Conservation (phyloP, 2,329 filamentous ascomycete genomes). For the Passalora sequoiae region DNA sequence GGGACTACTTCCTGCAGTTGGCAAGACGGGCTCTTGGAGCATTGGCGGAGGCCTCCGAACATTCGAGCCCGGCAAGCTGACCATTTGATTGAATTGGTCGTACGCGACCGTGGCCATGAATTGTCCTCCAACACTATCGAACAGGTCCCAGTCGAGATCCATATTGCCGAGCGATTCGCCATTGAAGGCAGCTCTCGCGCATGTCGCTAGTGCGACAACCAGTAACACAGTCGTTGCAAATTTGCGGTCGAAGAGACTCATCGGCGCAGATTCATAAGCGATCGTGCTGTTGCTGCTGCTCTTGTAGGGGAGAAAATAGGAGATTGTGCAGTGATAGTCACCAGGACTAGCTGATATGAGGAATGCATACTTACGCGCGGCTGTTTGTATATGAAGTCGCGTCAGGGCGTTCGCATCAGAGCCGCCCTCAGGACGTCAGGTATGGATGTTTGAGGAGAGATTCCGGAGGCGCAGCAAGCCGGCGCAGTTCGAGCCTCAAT, state of each 20-base stretch:
- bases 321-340: neutral
- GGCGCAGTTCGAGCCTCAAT: no score
- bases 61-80: neutral
- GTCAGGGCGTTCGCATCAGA: neutral
- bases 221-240: conserved; percentile 3
- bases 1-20: neutral
- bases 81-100: conserved; percentile 5
- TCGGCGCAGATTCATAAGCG: conserved; percentile 1
- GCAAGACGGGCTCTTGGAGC: neutral
- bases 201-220: conserved; percentile 2
- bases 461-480: neutral
- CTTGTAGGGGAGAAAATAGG: neutral
- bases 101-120: conserved; percentile 5
- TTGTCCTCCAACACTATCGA: conserved; percentile 6
- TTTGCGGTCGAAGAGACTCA: conserved; percentile 3
- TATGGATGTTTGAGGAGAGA: neutral
- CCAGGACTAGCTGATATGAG: conserved; percentile 2
- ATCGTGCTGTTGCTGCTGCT: neutral
- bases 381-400: conserved; percentile 3
- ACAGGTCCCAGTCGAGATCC: conserved; percentile 5
- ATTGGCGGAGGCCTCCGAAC: neutral
- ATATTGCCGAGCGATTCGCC: conserved; percentile 4
- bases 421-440: conserved; percentile 2
- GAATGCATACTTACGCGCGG: conserved; percentile 3
- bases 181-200: conserved; percentile 4